A percentile compares a stretch with the other conserved stretches of the same genome.
These are phyloP conservation scores for Fusarium drepaniforme DNA, from an alignment of 2,329 filamentous ascomycete genomes.

Conservation along the genomic window DNA sequence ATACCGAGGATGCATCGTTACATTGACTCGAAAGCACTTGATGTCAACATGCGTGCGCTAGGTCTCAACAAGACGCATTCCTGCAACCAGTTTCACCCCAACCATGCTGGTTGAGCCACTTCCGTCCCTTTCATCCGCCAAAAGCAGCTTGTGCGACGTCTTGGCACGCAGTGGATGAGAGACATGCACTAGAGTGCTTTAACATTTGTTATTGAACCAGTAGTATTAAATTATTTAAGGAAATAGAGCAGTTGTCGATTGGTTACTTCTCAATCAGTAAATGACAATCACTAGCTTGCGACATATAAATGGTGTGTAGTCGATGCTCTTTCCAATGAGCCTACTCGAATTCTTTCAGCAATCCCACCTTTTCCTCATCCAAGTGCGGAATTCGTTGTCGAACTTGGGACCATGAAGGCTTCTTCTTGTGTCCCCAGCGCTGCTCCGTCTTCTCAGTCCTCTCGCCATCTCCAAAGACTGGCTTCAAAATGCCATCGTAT, in stretches of 20 bases:
- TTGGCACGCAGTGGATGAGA: background rate
- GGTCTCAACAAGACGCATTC: constrained; percentile 38
- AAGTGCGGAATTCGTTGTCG: constrained; percentile 7
- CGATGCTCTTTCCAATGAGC: background rate
- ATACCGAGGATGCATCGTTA: constrained; percentile 30
- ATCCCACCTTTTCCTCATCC: constrained; percentile 44
- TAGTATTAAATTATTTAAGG: background rate
- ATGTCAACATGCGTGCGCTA: constrained; percentile 22
- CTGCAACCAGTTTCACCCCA: constrained; percentile 35
- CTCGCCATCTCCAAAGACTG: constrained; percentile 89
- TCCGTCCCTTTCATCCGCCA: constrained; percentile 20
- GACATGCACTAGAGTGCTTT: background rate
- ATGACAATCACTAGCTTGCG: background rate
- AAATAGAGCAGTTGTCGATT: background rate
- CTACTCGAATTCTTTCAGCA: constrained; percentile 30
- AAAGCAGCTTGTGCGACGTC: background rate
- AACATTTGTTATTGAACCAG: background rate
- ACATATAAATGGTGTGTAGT: background rate
- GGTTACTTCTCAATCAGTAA: background rate
- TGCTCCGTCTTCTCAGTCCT: constrained; percentile 58
- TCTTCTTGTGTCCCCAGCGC: constrained; percentile 7
- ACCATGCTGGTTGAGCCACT: constrained; percentile 25
- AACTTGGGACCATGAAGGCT: constrained; percentile 16
- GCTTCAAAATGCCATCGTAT: constrained; percentile 64
- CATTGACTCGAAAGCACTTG: constrained; percentile 14